Percentiles rank a stretch among this genome's conserved stretches.
Evolutionary conservation across 1,284 basidiomycete species (phyloP).

Genomic region (Ganoderma resinaceum): DNA sequence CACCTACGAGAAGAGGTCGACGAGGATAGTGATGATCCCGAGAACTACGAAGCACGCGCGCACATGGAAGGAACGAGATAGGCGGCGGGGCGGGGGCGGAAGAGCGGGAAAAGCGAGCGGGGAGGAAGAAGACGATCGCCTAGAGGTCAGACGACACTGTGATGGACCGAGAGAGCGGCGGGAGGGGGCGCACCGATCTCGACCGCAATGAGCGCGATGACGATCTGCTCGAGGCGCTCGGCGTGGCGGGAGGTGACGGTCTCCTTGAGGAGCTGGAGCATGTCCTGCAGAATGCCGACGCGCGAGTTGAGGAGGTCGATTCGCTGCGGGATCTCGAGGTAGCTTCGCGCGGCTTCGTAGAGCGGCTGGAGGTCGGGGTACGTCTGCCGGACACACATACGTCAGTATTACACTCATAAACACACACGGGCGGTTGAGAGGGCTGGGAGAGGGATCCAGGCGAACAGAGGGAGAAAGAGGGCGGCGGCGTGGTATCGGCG

Average conservation of each 20-base stretch:
- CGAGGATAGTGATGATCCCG: constrained; percentile 76
- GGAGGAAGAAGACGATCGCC: background rate
- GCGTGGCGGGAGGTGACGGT: constrained; percentile 91
- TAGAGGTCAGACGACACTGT: background rate
- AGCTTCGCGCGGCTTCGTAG: constrained; percentile 92
- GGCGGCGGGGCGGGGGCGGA: background rate
- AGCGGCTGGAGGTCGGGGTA: constrained; percentile 95
- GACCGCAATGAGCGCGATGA: constrained; percentile 91
- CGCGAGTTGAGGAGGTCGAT: constrained; percentile 94
- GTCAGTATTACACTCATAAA: background rate
- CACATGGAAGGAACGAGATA: background rate
- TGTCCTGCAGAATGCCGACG: constrained; percentile 96
- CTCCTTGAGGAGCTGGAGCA: constrained; percentile 95
- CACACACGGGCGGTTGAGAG: background rate
- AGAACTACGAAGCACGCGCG: constrained; percentile 50
- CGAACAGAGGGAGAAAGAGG: constrained; percentile 1
- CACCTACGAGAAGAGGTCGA: constrained; percentile 60
- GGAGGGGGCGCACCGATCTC: constrained; percentile 70
- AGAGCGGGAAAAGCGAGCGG: background rate
- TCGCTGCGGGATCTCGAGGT: constrained; percentile 94
- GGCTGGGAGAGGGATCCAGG: background rate
- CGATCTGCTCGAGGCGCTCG: constrained; percentile 94
- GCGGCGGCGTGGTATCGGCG: constrained; percentile 1
- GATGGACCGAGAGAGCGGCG: constrained; percentile 3
- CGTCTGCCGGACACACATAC: constrained; percentile 50